Conservation (phyloP, 495 filamentous ascomycete genomes). For the Cercophora newfieldiana region DNA sequence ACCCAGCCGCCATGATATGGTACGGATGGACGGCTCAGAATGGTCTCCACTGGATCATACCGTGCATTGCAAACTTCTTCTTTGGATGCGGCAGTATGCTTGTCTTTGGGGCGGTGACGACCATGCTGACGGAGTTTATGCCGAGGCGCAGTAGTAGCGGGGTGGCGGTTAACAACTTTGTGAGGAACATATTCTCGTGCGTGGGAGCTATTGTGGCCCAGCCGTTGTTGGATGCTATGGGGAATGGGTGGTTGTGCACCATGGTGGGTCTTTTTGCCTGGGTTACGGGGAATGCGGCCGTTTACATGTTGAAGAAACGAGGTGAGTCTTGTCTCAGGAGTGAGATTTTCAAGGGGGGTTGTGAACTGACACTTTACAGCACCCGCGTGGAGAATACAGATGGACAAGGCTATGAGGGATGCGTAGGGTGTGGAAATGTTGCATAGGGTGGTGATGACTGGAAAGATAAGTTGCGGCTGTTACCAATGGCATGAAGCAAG, state of each 20-base stretch:
- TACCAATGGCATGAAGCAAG: too few species aligned
- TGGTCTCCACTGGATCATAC: constrained; percentile 46
- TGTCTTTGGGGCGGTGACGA: constrained; percentile 74
- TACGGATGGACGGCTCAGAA: constrained; percentile 55
- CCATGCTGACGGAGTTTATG: constrained; percentile 91
- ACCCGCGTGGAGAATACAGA: background rate
- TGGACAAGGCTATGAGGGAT: background rate
- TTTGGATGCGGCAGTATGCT: constrained; percentile 90
- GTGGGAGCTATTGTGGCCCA: constrained; percentile 72
- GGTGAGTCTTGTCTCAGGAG: too few species aligned
- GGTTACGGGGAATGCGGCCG: constrained; percentile 50
- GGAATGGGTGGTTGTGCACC: constrained; percentile 88
- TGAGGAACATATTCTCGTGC: constrained; percentile 83
- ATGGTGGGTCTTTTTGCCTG: constrained; percentile 68
- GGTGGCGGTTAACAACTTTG: constrained; percentile 83
- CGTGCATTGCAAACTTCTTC: constrained; percentile 77
- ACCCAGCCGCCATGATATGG: constrained; percentile 67
- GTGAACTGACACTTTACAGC: too few species aligned
- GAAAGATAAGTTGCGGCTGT: too few species aligned
- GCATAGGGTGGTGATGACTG: too few species aligned
- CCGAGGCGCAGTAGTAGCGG: constrained; percentile 70
- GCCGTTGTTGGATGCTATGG: constrained; percentile 77
- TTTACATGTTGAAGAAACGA: constrained; percentile 66
- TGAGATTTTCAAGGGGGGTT: too few species aligned
- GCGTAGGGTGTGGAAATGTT: background rate